Base-by-base conservation (phyloP, 192 early-diverging fungal species). In the Coemansia sp. region DNA sequence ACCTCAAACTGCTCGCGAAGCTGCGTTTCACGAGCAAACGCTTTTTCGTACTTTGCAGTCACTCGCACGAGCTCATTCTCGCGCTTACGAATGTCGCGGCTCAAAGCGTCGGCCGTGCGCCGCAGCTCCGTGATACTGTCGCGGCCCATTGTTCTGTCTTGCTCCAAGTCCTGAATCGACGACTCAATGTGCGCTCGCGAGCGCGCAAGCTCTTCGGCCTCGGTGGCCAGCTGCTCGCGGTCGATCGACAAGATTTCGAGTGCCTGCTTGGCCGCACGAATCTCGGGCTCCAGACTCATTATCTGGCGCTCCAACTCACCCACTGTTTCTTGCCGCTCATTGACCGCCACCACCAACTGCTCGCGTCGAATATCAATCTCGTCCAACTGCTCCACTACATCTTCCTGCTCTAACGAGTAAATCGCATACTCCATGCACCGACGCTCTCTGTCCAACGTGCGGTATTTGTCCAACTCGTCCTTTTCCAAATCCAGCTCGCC, bases 381-480 rank as follows among this genome's bases (percentile, higher is more conserved):
- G 49, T 93, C 91, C 17, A 98, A 68, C 57, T 87, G 87, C 58
- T 89, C 84, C n/a, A 84, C 84, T 0, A 92, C 83, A 54, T 95
- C 91, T 34, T 86, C 81, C 61, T 93, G 93, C 78, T 99, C 95
- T 9, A 90, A 84, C 50, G 86, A 87, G 74, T 93, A 94, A 26
- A 99, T 92, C n/a, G 93, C 88, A 71, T 97, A 96, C 66, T 97
- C 94, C 6, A 98, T 78, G 22, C 87, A 90, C 25, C 95, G 82
- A 31, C 94, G 84, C 59, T 96, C 92, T 37, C 86, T 82, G 64
- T 99, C 95, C 61, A 89, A 78, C 10, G 87, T 81, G 57, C 96
- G 94, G 71, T 89, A 99, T 68, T 93, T 78, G 63, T 89, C 86
- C 38, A 99, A 71, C 72, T 99, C 94, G 21, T 92, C 88, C 61